Evolutionary conservation across 441 rosid species (phyloP).

Genomic region (Breynia disticha): DNA sequence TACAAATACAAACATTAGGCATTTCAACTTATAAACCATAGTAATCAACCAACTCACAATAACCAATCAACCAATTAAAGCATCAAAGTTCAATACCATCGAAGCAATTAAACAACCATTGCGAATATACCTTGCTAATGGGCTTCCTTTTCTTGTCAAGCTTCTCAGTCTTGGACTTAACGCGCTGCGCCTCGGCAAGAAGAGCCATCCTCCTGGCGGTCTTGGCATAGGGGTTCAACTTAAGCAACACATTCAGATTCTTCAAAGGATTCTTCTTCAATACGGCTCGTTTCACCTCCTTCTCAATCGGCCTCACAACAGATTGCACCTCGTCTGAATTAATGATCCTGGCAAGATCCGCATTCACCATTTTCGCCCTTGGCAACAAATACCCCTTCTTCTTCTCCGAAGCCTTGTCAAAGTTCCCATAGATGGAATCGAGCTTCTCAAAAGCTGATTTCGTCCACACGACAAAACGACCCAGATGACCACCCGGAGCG

Average conservation of each 20-base stretch:
- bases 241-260: constrained; percentile 74
- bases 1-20: no score
- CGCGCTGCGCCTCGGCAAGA: constrained; percentile 81
- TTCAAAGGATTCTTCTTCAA: constrained; percentile 90
- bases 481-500: constrained; percentile 96
- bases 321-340: constrained; percentile 97
- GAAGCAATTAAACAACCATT: neutral
- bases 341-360: constrained; percentile 83
- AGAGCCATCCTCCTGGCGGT: constrained; percentile 86
- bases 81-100: neutral
- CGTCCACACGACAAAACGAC: constrained; percentile 91
- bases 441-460: constrained; percentile 87
- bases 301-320: constrained; percentile 73
- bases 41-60: no score
- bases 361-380: constrained; percentile 82
- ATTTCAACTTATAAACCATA: neutral
- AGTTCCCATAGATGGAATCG: constrained; percentile 71
- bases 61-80: neutral
- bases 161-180: constrained; percentile 95
- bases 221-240: constrained; percentile 84
- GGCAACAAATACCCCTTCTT: constrained; percentile 86
- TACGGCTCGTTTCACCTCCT: constrained; percentile 61
- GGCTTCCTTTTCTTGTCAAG: constrained; percentile 71
- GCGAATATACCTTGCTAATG: constrained; percentile 52
- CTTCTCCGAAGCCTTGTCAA: constrained; percentile 74